A percentile compares a stretch with the other conserved stretches of the same genome.
phyloP scores from a whole-genome alignment of 371 early-diverging fungal genomes.

The Circinella umbellata region DNA sequence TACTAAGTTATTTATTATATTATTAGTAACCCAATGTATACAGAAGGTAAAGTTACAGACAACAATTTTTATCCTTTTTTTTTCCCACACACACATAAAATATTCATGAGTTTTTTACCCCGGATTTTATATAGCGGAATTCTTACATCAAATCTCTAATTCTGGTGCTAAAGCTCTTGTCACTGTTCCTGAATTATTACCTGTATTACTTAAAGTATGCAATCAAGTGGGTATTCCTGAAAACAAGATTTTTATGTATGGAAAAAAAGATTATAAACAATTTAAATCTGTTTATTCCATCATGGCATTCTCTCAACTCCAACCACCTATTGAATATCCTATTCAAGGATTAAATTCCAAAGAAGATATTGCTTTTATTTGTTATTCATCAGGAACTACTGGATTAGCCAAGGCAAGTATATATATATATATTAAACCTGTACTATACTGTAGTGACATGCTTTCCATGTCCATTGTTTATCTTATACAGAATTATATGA shows the following conservation, averaged over 20 bases:
- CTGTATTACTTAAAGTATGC: conserved; percentile 55
- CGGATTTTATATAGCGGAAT: conserved; percentile 15
- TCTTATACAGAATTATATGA: too few relatives aligned
- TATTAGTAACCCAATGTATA: conserved; percentile 24
- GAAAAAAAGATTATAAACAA: conserved; percentile 35
- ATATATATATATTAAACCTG: too few relatives aligned
- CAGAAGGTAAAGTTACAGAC: too few relatives aligned
- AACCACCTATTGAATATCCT: conserved; percentile 15
- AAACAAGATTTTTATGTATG: conserved; percentile 62
- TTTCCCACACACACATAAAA: background rate
- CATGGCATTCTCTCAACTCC: conserved; percentile 5
- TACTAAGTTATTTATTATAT: background rate
- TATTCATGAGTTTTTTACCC: background rate
- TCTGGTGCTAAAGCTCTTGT: conserved; percentile 58
- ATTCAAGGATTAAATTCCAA: conserved; percentile 24
- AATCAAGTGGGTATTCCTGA: conserved; percentile 51
- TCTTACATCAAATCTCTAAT: conserved; percentile 23
- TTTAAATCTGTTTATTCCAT: conserved; percentile 18
- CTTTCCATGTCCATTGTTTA: too few relatives aligned
- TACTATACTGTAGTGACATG: too few relatives aligned
- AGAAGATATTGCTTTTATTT: conserved; percentile 77
- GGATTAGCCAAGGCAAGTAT: conserved; percentile 56
- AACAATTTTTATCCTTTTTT: too few relatives aligned
- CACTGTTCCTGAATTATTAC: conserved; percentile 47
- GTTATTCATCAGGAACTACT: conserved; percentile 91